Evolutionary conservation across 176 grass and related monocot species (phyloP), one percentile per base, ranked within the genome.

Genomic region (Avena sativa): DNA sequence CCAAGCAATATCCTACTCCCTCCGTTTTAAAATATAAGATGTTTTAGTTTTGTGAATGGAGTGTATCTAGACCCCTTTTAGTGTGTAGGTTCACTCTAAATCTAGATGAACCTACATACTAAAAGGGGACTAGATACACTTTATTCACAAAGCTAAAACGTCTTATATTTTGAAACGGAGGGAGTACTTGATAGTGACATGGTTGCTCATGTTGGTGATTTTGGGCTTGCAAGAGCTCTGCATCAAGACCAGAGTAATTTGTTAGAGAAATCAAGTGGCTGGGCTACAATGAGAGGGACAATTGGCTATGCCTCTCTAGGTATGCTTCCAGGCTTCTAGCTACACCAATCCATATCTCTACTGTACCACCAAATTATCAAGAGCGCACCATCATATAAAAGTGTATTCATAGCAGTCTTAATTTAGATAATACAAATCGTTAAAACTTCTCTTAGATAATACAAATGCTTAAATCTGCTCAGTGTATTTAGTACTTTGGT

Each of bases 191-290:
- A 85, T 2, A 40, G 13, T 12, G 5, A 65, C 36, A 23, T 80
- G 38, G 65, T 80, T 14, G 85, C 38, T 38, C 85, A 80, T 49
- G 76, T 86, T 62, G 53, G 85, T 4, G 79, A 87, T 3, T 87
- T 87, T 82, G 69, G 86, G 1, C 86, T 81, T 20, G 86, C 57
- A 52, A 87, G 86, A 32, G 25, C 74, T 19, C 23, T 87, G 2
- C 85, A 62, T 36, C 40, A 87, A 3, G 77, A 62, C 23, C 9
- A 36, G 20, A 82, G 47, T 70, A 28, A 70, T 49, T 69, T 70
- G 19, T 32, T 56, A 50, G 65, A 71, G 0, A 15, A 49, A 60
- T 86, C 85, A 50, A 80, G 23, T 61, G 12, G 40, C 4, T 86
- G 76, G 76, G 67, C 12, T 16, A 2, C 55, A 8, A 87, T 80